Conservation (phyloP, 2,329 filamentous ascomycete species). For the Stenocarpella maydis region DNA sequence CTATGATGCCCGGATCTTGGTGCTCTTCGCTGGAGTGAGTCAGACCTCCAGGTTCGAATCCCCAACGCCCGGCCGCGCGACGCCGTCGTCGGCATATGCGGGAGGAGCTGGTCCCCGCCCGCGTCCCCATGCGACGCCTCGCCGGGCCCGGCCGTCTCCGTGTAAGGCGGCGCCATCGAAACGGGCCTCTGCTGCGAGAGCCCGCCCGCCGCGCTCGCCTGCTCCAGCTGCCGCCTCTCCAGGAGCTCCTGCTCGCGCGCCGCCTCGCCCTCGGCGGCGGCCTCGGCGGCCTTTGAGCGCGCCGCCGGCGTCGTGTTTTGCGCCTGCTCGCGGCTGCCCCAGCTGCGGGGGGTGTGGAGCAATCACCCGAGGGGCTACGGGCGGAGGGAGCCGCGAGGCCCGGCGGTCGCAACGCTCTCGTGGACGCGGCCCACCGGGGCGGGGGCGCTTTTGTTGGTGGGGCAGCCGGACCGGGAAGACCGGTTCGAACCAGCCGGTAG, state of each 20-base stretch:
- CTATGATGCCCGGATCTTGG: neutral
- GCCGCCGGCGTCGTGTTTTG: conserved; percentile 27
- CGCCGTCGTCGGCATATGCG: conserved; percentile 42
- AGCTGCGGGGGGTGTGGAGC: neutral
- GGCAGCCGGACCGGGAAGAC: conserved; percentile 21
- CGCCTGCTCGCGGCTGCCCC: neutral
- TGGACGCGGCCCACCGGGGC: conserved; percentile 27
- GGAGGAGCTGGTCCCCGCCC: conserved; percentile 42
- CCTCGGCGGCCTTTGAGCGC: conserved; percentile 39
- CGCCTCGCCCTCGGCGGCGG: conserved; percentile 38
- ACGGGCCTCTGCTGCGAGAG: conserved; percentile 18
- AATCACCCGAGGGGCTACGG: neutral
- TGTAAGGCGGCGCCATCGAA: conserved; percentile 42
- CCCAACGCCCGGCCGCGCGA: conserved; percentile 34
- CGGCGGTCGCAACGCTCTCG: conserved; percentile 31
- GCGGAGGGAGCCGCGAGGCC: conserved; percentile 28
- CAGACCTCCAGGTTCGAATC: conserved; percentile 38
- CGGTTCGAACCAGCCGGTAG: conserved; percentile 30
- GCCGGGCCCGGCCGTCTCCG: conserved; percentile 29
- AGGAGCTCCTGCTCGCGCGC: conserved; percentile 27
- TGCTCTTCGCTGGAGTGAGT: too few relatives aligned
- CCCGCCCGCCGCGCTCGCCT: neutral
- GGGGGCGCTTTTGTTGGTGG: conserved; percentile 24
- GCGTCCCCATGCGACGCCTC: conserved; percentile 20
- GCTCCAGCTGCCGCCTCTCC: conserved; percentile 30